Percentiles rank a stretch among this genome's conserved stretches.
phyloP scores from a whole-genome alignment of 352 stramenopile species.

The Pythium coloratum region DNA sequence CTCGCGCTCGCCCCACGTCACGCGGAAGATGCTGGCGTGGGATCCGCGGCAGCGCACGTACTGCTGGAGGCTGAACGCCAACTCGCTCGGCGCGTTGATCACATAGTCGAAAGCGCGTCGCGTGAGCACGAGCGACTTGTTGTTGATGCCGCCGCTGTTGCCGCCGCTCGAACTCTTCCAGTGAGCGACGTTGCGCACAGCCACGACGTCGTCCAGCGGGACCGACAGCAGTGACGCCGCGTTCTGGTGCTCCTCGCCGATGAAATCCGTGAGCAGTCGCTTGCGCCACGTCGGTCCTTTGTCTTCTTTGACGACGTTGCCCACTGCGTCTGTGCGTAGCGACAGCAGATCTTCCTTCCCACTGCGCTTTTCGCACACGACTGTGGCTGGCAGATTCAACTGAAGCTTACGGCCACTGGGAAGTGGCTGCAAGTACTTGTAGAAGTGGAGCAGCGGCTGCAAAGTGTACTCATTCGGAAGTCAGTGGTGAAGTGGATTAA shows the following conservation, averaged over 20 bases:
- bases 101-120: conserved; percentile 54
- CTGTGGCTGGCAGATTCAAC: conserved; percentile 59
- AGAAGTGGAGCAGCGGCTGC: conserved; percentile 73
- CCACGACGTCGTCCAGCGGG: conserved; percentile 42
- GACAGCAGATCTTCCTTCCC: conserved; percentile 58
- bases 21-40: conserved; percentile 67
- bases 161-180: conserved; percentile 35
- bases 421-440: conserved; percentile 83
- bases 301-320: conserved; percentile 50
- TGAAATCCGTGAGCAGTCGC: conserved; percentile 47
- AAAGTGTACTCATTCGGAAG: not conserved
- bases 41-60: conserved; percentile 71
- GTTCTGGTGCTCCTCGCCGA: conserved; percentile 21
- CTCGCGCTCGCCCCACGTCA: conserved; percentile 55
- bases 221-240: conserved; percentile 18
- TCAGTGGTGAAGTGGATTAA: not conserved
- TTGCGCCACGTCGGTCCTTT: conserved; percentile 60
- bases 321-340: conserved; percentile 49
- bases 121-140: conserved; percentile 66
- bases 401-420: conserved; percentile 41
- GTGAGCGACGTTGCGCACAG: conserved; percentile 55
- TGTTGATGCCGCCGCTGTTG: conserved; percentile 30
- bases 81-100: conserved; percentile 50
- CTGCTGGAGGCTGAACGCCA: conserved; percentile 66
- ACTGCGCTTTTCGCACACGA: conserved; percentile 58